Evolutionary conservation across 108 stramenopile species (phyloP), one percentile per base, ranked within the genome.

Genomic region (Pseudonitzschia multistriata): DNA sequence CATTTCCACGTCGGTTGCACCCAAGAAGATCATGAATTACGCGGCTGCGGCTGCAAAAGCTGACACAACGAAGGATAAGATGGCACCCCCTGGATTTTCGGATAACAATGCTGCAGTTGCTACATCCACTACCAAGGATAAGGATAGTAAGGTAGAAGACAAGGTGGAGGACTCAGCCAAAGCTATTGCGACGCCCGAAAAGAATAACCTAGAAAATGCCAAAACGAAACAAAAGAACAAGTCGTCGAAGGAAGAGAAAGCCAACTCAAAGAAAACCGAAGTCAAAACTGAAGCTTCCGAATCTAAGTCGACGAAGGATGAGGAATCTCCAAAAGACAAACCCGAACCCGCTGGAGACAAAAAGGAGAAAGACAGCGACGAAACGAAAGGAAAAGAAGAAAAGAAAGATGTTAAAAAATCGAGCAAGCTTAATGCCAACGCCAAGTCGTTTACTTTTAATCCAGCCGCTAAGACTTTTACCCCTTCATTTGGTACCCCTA

Each of bases 351-450:
- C 15, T 10, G 67, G 19, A 31, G 52, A 34, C 24, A 54, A 52
- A n/a, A 45, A 45, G 17, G 42, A 45, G 11, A 45, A 45, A 13
- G 42, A 57, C 34, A 30, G 27, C 27, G 52, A 47, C 27, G 39
- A 54, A 52, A 73, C 1, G 13, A 61, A 57, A 34, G 66, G 61
- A 49, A 75, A 83, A 49, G 65, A 81, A 25, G 61, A 72, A 57
- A 70, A 79, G 39, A 61, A 74, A 49, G 76, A 66, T 3, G 67
- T 59, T 24, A 37, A 53, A 52, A 76, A 78, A 35, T 66, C 79
- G 57, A 83, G 64, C 56, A 94, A 94, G 62, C 83, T 94, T 76
- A 91, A 87, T 59, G 85, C 90, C 66, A 91, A 86, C 50, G 90
- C 93, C 37, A 94, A 91, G 60, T 61, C 67, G 24, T 91, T 91